Evolutionary conservation across 2,329 filamentous ascomycete genomes (phyloP), one percentile per base, ranked within the genome.

Genomic region (Neofusicoccum ribis): DNA sequence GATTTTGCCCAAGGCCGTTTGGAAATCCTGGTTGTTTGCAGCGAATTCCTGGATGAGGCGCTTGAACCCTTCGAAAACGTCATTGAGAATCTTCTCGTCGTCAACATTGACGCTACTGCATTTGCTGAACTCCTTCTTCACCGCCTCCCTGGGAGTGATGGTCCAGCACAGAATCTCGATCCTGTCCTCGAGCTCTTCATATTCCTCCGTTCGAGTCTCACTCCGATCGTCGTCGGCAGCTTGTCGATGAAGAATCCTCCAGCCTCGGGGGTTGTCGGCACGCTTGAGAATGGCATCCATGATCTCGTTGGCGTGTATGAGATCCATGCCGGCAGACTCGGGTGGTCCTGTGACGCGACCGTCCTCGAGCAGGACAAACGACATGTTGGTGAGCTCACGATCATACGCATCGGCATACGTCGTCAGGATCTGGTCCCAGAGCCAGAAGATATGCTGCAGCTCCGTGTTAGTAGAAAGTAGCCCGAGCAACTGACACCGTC

Each of bases 401-500:
- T 7, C 27, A 31, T 31, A 31, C 27, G 27, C 27, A 31, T 31
- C 27, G 27, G 27, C 27, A 31, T 31, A 31, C 14, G 41, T 44
- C 71, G 20, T 23, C 7, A 64, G n/a, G 31, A 78, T 66, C 58
- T 77, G 74, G 56, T 77, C 75, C 5, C 72, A 69, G 4, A 78
- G 70, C 76, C 76, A 78, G 62, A 75, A 78, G 23, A 78, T 76
- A 47, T 78, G 76, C 76, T 78, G 37, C 11, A 34, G n/a, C 15
- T 23, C 37, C 36, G 3, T 23, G 65, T 66, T 17, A 65, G 62
- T 39, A 17, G 15, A 17, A 17, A 43, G 68, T 56, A 68, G 64
- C 49, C 27, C 6, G 3, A 27, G 20, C 1, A 20, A 8, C 4
- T 15, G 23, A 36, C 36, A 50, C 37, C 4, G 37, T 68, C 71